Conservation (phyloP, 2,329 filamentous ascomycete genomes). For the Diaporthe helianthi region DNA sequence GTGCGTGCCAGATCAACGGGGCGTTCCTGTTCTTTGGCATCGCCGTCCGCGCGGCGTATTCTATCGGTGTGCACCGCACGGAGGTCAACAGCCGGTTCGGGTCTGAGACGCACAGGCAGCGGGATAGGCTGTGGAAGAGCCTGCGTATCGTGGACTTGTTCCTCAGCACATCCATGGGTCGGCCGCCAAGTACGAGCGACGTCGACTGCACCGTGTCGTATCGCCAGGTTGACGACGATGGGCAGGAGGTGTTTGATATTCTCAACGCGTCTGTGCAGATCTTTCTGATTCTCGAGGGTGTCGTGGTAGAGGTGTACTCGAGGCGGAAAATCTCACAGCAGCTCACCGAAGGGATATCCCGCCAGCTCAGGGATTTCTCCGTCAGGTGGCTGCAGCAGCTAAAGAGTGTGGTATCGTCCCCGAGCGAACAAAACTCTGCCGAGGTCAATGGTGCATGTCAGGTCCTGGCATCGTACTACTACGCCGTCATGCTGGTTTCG, state of each 20-base stretch:
- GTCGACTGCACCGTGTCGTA: constrained; percentile 62
- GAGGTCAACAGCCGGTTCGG: constrained; percentile 62
- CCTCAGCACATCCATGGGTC: constrained; percentile 60
- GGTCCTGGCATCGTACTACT: constrained; percentile 61
- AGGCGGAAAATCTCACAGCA: constrained; percentile 59
- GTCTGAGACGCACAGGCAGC: constrained; percentile 48
- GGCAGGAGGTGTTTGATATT: constrained; percentile 51
- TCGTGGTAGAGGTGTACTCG: constrained; percentile 61
- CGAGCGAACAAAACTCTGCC: constrained; percentile 39
- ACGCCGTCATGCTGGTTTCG: constrained; percentile 64
- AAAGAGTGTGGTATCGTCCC: constrained; percentile 46
- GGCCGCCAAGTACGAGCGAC: constrained; percentile 60
- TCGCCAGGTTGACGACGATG: constrained; percentile 44
- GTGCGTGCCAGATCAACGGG: constrained; percentile 61
- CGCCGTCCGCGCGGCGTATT: constrained; percentile 59
- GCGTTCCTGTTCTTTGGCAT: constrained; percentile 63
- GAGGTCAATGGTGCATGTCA: constrained; percentile 57
- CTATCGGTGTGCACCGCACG: constrained; percentile 59
- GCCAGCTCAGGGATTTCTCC: constrained; percentile 60
- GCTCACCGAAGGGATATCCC: constrained; percentile 60
- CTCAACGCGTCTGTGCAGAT: constrained; percentile 61
- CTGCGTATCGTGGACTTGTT: constrained; percentile 59
- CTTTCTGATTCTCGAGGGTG: constrained; percentile 56
- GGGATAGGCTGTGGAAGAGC: constrained; percentile 62
- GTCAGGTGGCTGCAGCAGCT: constrained; percentile 54